These are phyloP conservation scores for Acarospora socialis DNA, from an alignment of 2,329 filamentous ascomycete species.

Conservation along the genomic window DNA sequence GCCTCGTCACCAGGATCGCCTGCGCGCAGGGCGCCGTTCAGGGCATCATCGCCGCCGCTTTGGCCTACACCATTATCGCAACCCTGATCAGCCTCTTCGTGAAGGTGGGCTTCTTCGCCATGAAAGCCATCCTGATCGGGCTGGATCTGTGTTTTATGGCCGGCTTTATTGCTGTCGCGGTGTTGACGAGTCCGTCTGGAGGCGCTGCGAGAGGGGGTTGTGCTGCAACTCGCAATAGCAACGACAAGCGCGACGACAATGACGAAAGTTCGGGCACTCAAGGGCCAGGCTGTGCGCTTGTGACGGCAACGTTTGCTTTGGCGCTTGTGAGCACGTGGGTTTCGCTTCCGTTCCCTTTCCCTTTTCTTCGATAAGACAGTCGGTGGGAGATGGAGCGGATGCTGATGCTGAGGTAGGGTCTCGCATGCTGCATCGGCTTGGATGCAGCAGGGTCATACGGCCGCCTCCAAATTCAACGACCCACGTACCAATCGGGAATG, in stretches of 20 bases:
- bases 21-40: constrained; percentile 29
- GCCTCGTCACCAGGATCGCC: constrained; percentile 23
- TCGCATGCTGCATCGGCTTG: too few species aligned
- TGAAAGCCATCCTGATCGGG: too few species aligned
- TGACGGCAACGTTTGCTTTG: constrained; percentile 30
- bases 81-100: constrained; percentile 23
- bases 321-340: constrained; percentile 34
- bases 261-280: constrained; percentile 12
- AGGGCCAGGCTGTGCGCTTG: constrained; percentile 24
- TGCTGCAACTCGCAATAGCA: constrained; percentile 19
- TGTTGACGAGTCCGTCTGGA: constrained; percentile 25
- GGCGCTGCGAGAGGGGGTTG: constrained; percentile 21
- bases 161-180: constrained; percentile 31
- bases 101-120: constrained; percentile 24
- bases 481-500: too few species aligned
- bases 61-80: constrained; percentile 28
- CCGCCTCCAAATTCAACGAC: too few species aligned
- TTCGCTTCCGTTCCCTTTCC: too few species aligned
- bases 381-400: too few species aligned
- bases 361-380: too few species aligned
- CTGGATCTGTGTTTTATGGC: constrained; percentile 28
- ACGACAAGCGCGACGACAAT: constrained; percentile 14
- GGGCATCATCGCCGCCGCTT: constrained; percentile 31
- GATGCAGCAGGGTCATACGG: too few species aligned
- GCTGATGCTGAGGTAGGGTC: too few species aligned